phyloP scores from a whole-genome alignment of 192 early-diverging fungal genomes.

The Fimicolochytrium jonesii region DNA sequence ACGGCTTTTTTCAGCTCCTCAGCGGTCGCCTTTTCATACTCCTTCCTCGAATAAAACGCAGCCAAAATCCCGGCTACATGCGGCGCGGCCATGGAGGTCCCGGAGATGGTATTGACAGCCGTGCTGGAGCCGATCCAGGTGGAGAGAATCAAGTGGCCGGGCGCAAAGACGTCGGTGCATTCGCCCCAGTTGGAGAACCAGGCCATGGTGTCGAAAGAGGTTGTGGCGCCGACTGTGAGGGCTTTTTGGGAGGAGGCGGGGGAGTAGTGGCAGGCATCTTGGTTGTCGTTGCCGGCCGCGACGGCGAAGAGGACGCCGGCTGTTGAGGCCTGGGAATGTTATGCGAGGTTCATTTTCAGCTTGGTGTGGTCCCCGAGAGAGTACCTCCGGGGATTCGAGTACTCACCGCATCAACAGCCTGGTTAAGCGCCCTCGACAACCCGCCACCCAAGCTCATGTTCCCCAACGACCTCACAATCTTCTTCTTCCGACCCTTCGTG shows the following conservation, averaged over 20 bases:
- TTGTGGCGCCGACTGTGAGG: constrained; percentile 31
- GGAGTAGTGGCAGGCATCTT: constrained; percentile 19
- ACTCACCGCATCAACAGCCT: constrained; percentile 34
- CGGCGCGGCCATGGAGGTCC: constrained; percentile 80
- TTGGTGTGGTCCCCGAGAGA: too few species aligned
- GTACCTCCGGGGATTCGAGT: too few species aligned
- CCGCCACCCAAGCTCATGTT: constrained; percentile 79
- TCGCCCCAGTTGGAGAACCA: constrained; percentile 49
- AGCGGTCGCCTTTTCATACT: too few species aligned
- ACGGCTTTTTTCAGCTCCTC: too few species aligned
- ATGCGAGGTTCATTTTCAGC: too few species aligned
- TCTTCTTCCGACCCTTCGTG: too few species aligned
- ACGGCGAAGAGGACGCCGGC: constrained; percentile 42
- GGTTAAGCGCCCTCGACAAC: constrained; percentile 63
- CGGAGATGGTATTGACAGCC: constrained; percentile 70
- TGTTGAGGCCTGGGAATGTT: too few species aligned
- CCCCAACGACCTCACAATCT: neutral
- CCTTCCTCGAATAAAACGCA: constrained; percentile 10
- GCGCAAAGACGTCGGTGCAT: constrained; percentile 63
- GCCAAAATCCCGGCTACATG: constrained; percentile 69
- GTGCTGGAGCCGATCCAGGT: constrained; percentile 58
- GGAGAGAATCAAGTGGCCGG: constrained; percentile 44
- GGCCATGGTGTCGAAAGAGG: constrained; percentile 28
- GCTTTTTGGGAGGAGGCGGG: constrained; percentile 18
- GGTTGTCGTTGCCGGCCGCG: constrained; percentile 12